Base-by-base conservation (phyloP, 2,329 filamentous ascomycete species). In the Monilinia polystroma region DNA sequence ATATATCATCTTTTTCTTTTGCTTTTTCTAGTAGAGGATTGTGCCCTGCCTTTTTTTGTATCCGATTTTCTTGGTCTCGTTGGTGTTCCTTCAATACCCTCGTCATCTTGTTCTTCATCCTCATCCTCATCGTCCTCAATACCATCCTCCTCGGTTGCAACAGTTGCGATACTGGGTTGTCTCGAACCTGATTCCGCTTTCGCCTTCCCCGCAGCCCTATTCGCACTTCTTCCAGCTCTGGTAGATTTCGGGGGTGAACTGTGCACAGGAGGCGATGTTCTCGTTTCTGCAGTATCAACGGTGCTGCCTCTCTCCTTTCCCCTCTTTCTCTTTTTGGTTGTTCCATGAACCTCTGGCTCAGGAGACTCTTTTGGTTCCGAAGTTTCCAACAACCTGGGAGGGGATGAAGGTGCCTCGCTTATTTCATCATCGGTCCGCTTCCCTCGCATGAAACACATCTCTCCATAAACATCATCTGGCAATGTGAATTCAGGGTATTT, bases 401-500 rank as follows among this genome's bases (percentile, higher is more conserved):
- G 75, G 8, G 75, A 76, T 64, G 79, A 77, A 55, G 73, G 71
- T 51, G 78, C 72, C 69, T 81, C 73, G 60, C 72, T 73, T 35
- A 66, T 41, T 29, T 68, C 67, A 58, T 62, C 65, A 32, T 62
- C 45, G 41, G 60, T 66, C 3, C 70, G 66, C 56, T 70, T 70
- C n/a, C 72, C 75, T 47, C 70, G 73, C 67, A 72, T 71, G 52
- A 74, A 75, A 63, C 70, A 74, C 16, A 68, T 53, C 18, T 76
- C 74, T 29, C 71, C 74, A 66, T 73, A 79, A 2, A 77, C 76
- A 8, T 76, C 74, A 32, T 63, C 58, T 0, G 88, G 88, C 5
- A 92, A 81, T 38, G 84, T 81, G 71, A 92, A 92, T 35, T 90
- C 85, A 64, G 85, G 82, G 75, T 88, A 91, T 67, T 84, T 82